These are phyloP conservation scores for Aspergillus panamensis DNA, from an alignment of 495 filamentous ascomycete species.

Conservation along the genomic window DNA sequence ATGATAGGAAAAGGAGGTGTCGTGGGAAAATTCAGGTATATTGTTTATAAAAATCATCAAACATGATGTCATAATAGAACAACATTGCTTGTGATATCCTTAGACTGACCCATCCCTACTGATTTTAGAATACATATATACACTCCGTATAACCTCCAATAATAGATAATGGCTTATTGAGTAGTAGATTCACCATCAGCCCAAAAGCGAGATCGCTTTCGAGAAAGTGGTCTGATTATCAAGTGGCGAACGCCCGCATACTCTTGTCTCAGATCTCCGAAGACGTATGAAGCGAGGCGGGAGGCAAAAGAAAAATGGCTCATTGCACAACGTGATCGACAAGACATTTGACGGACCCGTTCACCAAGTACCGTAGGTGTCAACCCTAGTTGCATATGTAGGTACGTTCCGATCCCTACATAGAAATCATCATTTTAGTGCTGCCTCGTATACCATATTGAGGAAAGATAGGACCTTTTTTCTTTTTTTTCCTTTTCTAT, in stretches of 20 bases:
- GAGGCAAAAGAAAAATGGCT: background rate
- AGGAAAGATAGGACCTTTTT: no score
- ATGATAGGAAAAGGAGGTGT: background rate
- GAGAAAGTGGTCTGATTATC: background rate
- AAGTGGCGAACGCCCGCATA: background rate
- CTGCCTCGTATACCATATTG: no score
- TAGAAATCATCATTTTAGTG: no score
- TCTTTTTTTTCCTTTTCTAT: no score
- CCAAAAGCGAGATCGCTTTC: background rate
- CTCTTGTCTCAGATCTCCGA: background rate
- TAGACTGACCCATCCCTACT: background rate
- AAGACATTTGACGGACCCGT: background rate
- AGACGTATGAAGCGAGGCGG: background rate
- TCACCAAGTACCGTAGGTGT: no score
- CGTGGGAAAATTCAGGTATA: background rate
- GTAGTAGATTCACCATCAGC: no score
- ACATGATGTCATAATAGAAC: slow-evolving; percentile 11
- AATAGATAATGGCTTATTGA: background rate
- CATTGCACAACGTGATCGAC: background rate
- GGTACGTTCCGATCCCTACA: no score
- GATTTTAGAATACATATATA: background rate
- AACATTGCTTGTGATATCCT: background rate
- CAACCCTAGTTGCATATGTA: no score
- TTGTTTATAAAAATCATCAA: background rate
- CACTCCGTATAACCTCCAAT: background rate